Conservation (phyloP, 208 protist species). For the Wallacemonas rigidus region DNA sequence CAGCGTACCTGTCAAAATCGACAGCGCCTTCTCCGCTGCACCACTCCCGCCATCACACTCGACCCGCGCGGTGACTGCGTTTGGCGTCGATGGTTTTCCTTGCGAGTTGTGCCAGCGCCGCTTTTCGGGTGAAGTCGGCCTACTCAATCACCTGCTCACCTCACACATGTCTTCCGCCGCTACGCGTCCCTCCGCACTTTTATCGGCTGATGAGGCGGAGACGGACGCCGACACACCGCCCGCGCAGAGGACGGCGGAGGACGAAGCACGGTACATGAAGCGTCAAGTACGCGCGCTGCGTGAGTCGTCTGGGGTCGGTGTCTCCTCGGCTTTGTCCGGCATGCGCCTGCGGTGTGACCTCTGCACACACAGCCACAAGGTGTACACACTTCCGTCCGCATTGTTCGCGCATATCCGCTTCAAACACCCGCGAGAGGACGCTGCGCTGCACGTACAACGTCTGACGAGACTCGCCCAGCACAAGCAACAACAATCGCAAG, state of each 20-base stretch:
- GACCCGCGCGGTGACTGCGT: conserved; percentile 4
- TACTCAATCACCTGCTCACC: conserved; percentile 71
- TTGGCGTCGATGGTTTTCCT: conserved; percentile 60
- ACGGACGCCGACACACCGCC: conserved; percentile 11
- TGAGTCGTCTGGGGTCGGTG: no score
- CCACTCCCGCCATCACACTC: no score
- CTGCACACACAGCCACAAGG: conserved; percentile 36
- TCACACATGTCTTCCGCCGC: neutral
- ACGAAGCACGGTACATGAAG: no score
- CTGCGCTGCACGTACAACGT: conserved; percentile 73
- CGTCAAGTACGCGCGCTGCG: no score
- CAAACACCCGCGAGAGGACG: conserved; percentile 76
- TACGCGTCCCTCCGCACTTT: neutral
- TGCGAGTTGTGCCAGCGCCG: conserved; percentile 79
- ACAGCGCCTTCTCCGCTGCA: no score
- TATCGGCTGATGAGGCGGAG: conserved; percentile 1
- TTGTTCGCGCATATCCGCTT: conserved; percentile 88
- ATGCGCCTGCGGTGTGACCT: conserved; percentile 68
- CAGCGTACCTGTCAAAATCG: no score
- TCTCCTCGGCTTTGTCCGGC: neutral
- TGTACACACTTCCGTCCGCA: conserved; percentile 78
- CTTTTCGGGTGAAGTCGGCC: conserved; percentile 56
- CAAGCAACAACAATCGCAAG: conserved; percentile 4
- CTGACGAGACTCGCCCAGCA: conserved; percentile 46
- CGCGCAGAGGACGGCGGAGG: neutral